These are phyloP conservation scores for Closterium sp. DNA, from an alignment of 139 green algal genomes.

Conservation along the genomic window DNA sequence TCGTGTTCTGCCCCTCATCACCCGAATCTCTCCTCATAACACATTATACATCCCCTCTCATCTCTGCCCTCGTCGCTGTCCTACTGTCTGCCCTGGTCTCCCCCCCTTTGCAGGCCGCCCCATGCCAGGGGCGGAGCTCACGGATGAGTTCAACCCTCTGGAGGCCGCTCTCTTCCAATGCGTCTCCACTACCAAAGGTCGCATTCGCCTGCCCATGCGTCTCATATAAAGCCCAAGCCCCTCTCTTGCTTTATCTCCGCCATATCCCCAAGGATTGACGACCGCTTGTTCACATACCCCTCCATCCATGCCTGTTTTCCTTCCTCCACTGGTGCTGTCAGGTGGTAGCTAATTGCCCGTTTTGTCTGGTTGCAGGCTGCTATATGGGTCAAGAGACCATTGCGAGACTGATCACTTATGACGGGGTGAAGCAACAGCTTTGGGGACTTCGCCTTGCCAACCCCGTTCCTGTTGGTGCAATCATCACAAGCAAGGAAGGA, in stretches of 20 bases:
- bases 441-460: slow-evolving; percentile 41
- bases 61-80: neutral
- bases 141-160: slow-evolving; percentile 51
- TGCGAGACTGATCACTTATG: slow-evolving; percentile 50
- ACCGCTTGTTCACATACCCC: neutral
- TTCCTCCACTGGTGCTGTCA: neutral
- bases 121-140: slow-evolving; percentile 46
- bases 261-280: neutral
- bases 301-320: neutral
- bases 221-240: neutral
- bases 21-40: no score
- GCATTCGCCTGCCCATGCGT: neutral
- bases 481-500: neutral
- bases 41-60: no score
- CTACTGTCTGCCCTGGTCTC: neutral
- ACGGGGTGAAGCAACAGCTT: slow-evolving; percentile 54
- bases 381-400: slow-evolving; percentile 57
- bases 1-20: no score
- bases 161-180: slow-evolving; percentile 47
- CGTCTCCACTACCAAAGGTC: slow-evolving; percentile 48
- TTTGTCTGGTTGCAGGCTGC: slow-evolving; percentile 28
- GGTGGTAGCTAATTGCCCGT: no score
- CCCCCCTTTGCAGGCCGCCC: slow-evolving; percentile 47
- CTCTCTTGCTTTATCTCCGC: neutral
- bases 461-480: neutral